Evolutionary conservation across 176 grass and related monocot genomes (phyloP).

Genomic region (Triticum turgidum): DNA sequence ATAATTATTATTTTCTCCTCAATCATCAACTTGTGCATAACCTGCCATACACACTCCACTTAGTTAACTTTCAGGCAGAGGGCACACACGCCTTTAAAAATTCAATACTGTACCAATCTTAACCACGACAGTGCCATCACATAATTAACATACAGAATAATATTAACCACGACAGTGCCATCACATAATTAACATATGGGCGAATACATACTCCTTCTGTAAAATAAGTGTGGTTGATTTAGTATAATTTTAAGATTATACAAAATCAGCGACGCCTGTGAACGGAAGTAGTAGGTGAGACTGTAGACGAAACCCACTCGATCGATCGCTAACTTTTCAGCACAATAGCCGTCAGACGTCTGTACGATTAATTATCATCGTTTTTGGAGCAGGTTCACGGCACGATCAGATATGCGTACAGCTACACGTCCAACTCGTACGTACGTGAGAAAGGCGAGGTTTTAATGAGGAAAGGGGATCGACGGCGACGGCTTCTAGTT

Average conservation of each 20-base stretch:
- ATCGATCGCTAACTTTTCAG: background rate
- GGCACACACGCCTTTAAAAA: background rate
- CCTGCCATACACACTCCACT: background rate
- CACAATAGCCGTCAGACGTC: background rate
- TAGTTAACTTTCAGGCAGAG: background rate
- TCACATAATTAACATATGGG: background rate
- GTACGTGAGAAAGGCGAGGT: background rate
- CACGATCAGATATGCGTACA: background rate
- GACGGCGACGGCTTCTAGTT: background rate
- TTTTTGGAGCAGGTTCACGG: constrained; percentile 11
- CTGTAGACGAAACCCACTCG: background rate
- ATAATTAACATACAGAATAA: background rate
- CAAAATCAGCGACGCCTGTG: too few species aligned
- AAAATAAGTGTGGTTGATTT: too few species aligned
- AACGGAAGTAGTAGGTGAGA: background rate
- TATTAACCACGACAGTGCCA: background rate
- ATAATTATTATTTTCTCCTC: background rate
- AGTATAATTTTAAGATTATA: too few species aligned
- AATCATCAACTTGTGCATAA: constrained; percentile 3
- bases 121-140: background rate
- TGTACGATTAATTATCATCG: background rate
- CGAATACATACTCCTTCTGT: background rate
- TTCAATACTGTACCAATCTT: background rate
- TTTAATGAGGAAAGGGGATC: background rate
- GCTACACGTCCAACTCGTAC: background rate